phyloP scores from a whole-genome alignment of 2,329 filamentous ascomycete species.

The Aspergillus tubingensis region DNA sequence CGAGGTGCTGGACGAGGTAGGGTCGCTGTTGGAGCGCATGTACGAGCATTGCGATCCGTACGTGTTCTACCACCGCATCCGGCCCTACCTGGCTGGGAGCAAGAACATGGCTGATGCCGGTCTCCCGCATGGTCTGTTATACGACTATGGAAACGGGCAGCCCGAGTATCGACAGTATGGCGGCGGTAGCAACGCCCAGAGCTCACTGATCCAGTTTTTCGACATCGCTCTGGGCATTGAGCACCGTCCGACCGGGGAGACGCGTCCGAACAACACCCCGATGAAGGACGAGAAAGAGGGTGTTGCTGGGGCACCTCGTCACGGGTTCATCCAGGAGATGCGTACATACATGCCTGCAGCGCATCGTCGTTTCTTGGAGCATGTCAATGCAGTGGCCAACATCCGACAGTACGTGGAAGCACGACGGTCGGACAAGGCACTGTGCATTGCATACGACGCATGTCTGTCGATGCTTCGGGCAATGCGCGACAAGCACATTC shows the following conservation, averaged over 20 bases:
- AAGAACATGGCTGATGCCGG: conserved; percentile 98
- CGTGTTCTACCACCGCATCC: conserved; percentile 92
- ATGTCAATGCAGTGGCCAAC: conserved; percentile 78
- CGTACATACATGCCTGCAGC: conserved; percentile 93
- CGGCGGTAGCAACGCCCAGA: conserved; percentile 95
- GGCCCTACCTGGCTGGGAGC: conserved; percentile 92
- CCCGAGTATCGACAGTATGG: conserved; percentile 79
- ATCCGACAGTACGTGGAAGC: conserved; percentile 78
- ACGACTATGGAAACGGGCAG: conserved; percentile 73
- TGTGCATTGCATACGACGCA: conserved; percentile 84
- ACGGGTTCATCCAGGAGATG: conserved; percentile 98
- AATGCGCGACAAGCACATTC: conserved; percentile 91
- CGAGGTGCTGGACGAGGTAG: conserved; percentile 83
- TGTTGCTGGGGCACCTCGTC: conserved; percentile 56
- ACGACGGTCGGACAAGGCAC: conserved; percentile 61
- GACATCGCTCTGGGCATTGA: conserved; percentile 87
- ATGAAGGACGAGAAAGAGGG: conserved; percentile 42
- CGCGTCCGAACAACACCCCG: conserved; percentile 42
- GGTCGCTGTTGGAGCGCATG: conserved; percentile 77
- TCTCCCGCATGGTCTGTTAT: conserved; percentile 81
- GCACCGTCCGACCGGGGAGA: conserved; percentile 84
- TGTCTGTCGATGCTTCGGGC: conserved; percentile 77
- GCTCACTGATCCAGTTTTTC: conserved; percentile 95
- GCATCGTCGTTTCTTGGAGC: conserved; percentile 83
- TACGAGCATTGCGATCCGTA: conserved; percentile 93